Conservation (phyloP, 1,284 basidiomycete genomes). For the Leccinum pachyderme region DNA sequence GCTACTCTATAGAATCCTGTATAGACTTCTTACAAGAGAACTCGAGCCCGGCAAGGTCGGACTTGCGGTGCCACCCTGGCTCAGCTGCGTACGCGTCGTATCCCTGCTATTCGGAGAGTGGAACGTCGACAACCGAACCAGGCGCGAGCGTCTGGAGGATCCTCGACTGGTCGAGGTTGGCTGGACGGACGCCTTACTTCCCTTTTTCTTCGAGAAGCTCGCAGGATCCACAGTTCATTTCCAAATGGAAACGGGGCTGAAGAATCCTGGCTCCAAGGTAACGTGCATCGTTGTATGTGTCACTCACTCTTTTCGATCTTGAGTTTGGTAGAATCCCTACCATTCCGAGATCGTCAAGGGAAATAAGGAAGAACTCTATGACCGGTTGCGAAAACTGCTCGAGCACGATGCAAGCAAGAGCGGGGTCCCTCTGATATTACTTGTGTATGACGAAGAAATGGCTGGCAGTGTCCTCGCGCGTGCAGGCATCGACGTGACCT, state of each 20-base stretch:
- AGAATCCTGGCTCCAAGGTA: constrained; percentile 23
- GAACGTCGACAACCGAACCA: constrained; percentile 20
- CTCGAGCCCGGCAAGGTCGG: constrained; percentile 28
- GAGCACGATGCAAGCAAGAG: constrained; percentile 16
- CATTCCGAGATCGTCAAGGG: constrained; percentile 19
- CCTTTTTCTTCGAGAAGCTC: constrained; percentile 23
- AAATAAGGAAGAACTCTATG: constrained; percentile 12
- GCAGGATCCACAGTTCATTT: constrained; percentile 23
- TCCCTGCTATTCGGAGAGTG: constrained; percentile 32
- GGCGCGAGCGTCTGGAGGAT: constrained; percentile 16
- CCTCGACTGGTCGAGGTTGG: constrained; percentile 25
- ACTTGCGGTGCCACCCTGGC: constrained; percentile 24
- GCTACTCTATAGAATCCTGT: constrained; percentile 20
- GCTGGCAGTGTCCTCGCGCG: constrained; percentile 23
- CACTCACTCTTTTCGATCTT: not conserved
- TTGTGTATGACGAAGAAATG: constrained; percentile 35
- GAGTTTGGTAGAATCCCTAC: constrained; percentile 13
- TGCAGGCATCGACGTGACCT: constrained; percentile 21
- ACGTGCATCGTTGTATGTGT: not conserved
- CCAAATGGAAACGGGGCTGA: constrained; percentile 11
- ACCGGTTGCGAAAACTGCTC: constrained; percentile 24
- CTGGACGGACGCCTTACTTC: constrained; percentile 32
- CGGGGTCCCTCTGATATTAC: constrained; percentile 26
- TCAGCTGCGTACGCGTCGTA: constrained; percentile 26
- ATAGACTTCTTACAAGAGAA: constrained; percentile 20